Base-by-base conservation (phyloP, 208 protist genomes). In the Trypanosoma brucei region DNA sequence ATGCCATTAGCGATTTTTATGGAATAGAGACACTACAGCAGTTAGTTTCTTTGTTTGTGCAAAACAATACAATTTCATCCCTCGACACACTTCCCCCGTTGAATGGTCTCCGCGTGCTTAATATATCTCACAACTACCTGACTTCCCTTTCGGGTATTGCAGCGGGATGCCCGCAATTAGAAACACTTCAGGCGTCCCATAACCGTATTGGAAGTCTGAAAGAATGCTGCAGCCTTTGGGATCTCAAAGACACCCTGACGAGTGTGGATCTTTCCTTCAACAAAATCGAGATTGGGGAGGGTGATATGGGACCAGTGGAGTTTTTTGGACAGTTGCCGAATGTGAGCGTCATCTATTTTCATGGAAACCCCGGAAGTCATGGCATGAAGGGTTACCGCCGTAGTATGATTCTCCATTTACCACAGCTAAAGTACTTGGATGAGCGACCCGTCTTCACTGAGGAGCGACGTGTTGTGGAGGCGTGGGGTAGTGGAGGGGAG, bases 261-360 rank as follows among this genome's bases (percentile, higher is more conserved):
- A 91, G 94, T 50, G 78, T 98, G 6, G 94, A 98, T 68, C 62
- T 98, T 14, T 95, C 91, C 14, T 85, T 94, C 37, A 98, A 98
- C 68, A 55, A 66, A 14, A 92, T 98, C 3, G 84, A 83, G 40
- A 44, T 64, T 14, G 59, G 9, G 14, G 76, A 71, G 8, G 77
- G 75, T 34, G 75, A 74, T 2, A 48, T 81, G 46, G 74, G 68
- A 46, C 69, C 84, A 34, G 63, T 86, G 8, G 60, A 68, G 31
- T 74, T 78, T 62, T 86, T 98, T 52, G 51, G 70, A 48, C 45
- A 72, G 1, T 67, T 98, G 34, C 88, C 91, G 0, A 75, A 73
- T 2, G 81, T 98, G 13, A 89, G 84, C 45, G 92, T 97, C 1
- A 71, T 98, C n/a, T 95, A 93, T 71, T 65, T 95, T 48, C 90